Base-by-base conservation (phyloP, 169 alveolate genomes). In the Perkinsus olseni region DNA sequence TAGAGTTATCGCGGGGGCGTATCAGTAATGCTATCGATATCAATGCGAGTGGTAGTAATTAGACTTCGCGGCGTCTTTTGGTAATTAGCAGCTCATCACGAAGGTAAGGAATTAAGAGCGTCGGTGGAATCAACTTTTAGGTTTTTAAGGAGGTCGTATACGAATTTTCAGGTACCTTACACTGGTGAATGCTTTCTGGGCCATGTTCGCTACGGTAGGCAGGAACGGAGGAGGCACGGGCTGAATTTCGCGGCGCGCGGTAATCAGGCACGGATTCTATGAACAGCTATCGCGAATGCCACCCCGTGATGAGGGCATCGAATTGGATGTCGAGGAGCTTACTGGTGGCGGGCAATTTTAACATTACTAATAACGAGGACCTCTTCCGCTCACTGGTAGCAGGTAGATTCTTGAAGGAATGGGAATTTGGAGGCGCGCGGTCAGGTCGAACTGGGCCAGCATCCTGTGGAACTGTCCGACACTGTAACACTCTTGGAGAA, bases 281-380 rank as follows among this genome's bases (percentile, higher is more conserved):
- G 39, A 94, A 94, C 91, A 92, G 95, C 94, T 34, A 91, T 36
- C 94, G 82, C 45, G 74, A 93, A 34, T 94, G 96, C 92, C 96
- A 94, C 74, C 96, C 96, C 8, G 95, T 94, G 91, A 50, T 51
- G 31, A 93, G 93, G 6, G 94, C 91, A 82, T 93, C 92, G 92
- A 94, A 94, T 50, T 94, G 96, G 96, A 92, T 93, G 94, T 93
- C 95, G 38, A 37, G 96, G 0, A 92, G 92, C 39, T 93, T 94
- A 39, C 62, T 91, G 48, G 74, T 94, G 62, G 96, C 96, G 0
- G 96, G 95, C 11, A 94, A 94, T 74, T 94, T 94, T 93, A 94
- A 94, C 94, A 90, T 94, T 74, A 94, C 96, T 74, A 94, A 94
- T 93, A 82, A 91, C 37, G 94, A 94, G 74, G 96, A 94, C 74